Evolutionary conservation across 371 early-diverging fungal species (phyloP), one percentile per base, ranked within the genome.

Genomic region (Phascolomyces articulosus): DNA sequence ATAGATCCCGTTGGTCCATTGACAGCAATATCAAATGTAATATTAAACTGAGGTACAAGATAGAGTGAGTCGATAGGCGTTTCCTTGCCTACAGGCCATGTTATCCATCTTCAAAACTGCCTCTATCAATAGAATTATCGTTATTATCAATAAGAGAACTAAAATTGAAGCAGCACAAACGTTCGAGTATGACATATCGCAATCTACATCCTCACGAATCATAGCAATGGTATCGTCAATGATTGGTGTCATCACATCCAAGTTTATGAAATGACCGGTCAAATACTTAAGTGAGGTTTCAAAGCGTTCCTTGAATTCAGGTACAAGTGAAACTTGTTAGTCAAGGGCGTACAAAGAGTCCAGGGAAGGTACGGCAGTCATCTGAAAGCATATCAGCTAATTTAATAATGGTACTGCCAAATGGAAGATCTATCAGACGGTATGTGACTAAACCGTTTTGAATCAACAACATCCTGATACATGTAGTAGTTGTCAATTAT

Each of bases 401-500:
- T 18, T 75, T 75, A 24, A 70, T 40, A 9, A 77, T 20, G 3
- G 67, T 18, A 2, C 59, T 62, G 11, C 78, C 81, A 21, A 75
- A 34, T 4, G 70, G 69, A 2, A 70, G 29, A 49, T 78, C 81
- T 53, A 44, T 81, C 81, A 13, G 73, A 65, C n/a, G 76, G 55
- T 0, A 78, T 54, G 28, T 69, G 77, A 18, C 72, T 65, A 29
- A 69, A 72, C 0, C 64, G 64, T 0, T 58, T 20, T 15, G 54
- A 40, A 8, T 62, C 10, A 13, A 31, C 24, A 10, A n/a, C 49
- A 15, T 62, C 57, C 44, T 67, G 40, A 21, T 78, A 78, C 7
- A 78, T 31, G 26, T 73, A 71, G 41, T 64, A 78, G 28, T 78
- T 78, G 20, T 71, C 64, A 9, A 58, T 63, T 51, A 62, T 53